These are phyloP conservation scores for Sequoia sempervirens DNA, from an alignment of 75 land plant genomes.

Conservation along the genomic window DNA sequence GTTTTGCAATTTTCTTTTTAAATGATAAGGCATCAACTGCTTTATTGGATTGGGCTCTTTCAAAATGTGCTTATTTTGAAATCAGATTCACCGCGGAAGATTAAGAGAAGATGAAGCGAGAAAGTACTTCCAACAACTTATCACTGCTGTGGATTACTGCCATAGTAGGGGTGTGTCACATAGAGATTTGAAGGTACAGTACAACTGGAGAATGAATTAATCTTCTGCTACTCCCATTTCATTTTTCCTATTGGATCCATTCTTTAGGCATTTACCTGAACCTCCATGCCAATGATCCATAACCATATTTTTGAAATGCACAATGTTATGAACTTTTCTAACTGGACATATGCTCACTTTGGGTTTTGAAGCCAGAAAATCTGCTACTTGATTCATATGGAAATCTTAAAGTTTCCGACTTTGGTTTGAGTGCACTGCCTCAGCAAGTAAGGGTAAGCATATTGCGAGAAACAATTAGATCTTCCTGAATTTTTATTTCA, in stretches of 20 bases:
- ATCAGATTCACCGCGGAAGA: slow-evolving; percentile 16
- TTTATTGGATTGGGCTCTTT: background rate
- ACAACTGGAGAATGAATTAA: background rate
- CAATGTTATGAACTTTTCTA: background rate
- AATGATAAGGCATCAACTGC: background rate
- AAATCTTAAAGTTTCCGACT: slow-evolving; percentile 67
- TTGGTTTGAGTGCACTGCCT: slow-evolving; percentile 76
- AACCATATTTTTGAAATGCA: background rate
- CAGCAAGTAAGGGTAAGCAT: slow-evolving; percentile 55
- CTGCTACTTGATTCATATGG: slow-evolving; percentile 61
- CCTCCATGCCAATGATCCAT: background rate
- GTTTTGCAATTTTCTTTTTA: background rate
- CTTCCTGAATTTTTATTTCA: background rate
- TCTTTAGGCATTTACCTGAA: background rate
- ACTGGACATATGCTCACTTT: background rate
- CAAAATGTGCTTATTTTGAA: background rate
- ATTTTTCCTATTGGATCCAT: slow-evolving; percentile 3
- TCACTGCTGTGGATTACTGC: slow-evolving; percentile 44
- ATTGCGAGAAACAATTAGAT: background rate
- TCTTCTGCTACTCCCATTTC: too few species aligned
- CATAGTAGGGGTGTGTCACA: slow-evolving; percentile 51
- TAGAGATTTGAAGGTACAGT: slow-evolving; percentile 35
- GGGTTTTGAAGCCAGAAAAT: slow-evolving; percentile 66
- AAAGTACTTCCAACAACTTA: slow-evolving; percentile 39
- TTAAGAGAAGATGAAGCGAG: slow-evolving; percentile 39